These are phyloP conservation scores for Neopestalotiopsis sp. DNA, from an alignment of 2,329 filamentous ascomycete species.

Conservation along the genomic window DNA sequence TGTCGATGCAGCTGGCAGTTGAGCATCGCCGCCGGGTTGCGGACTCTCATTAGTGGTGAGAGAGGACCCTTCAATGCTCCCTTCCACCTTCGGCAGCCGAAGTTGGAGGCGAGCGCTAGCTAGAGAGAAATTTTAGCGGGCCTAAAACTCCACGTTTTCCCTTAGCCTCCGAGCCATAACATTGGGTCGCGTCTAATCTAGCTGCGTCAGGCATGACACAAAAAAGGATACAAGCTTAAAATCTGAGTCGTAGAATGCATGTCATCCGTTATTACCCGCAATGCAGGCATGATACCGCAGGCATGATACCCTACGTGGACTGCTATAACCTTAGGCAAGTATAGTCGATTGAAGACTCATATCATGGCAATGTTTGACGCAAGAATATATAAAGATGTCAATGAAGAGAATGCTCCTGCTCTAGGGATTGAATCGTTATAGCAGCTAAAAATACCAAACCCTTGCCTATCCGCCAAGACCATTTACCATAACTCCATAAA, in stretches of 20 bases:
- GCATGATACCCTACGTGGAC: too few relatives aligned
- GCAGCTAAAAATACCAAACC: too few relatives aligned
- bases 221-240: not conserved
- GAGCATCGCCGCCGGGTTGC: not conserved
- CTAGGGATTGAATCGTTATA: too few relatives aligned
- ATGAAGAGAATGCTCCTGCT: too few relatives aligned
- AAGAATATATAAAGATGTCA: too few relatives aligned
- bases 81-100: not conserved
- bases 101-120: not conserved
- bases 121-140: constrained; percentile 18
- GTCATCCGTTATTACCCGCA: not conserved
- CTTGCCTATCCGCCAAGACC: too few relatives aligned
- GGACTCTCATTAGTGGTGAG: not conserved
- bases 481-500: too few relatives aligned
- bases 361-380: too few relatives aligned
- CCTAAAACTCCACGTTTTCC: not conserved
- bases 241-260: not conserved
- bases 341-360: too few relatives aligned
- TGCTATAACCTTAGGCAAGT: too few relatives aligned
- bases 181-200: not conserved
- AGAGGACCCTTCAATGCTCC: not conserved
- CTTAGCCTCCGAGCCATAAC: too few relatives aligned
- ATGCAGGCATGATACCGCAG: too few relatives aligned
- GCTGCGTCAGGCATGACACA: not conserved
- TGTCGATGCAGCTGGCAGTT: not conserved